Base-by-base conservation (phyloP, 2,329 filamentous ascomycete genomes). In the Lojkania enalia region DNA sequence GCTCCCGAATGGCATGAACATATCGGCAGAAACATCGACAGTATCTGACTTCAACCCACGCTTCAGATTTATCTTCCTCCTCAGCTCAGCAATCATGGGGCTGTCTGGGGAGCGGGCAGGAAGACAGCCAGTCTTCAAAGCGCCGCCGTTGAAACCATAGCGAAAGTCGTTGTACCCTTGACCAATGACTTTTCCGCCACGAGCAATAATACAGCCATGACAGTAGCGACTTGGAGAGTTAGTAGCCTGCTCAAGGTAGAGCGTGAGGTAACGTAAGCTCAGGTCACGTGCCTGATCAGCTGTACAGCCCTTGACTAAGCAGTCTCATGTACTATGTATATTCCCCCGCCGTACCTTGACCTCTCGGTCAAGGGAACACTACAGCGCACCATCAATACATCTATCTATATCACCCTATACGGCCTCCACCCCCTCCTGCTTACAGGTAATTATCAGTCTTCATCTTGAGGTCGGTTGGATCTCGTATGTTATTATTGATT, bases 171-270 rank as follows among this genome's bases (percentile, higher is more conserved):
- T 80, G 68, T 72, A 76, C 39, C 76, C 76, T 42, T 74, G 71
- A 11, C 77, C 77, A 48, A 80, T 75, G 52, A 80, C 70, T 55
- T 80, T 80, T 39, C 76, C 76, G 41, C 75, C 77, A 47, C 75
- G 75, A 42, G 79, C 75, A 46, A 79, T 66, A 52, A 80, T 72
- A 35, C 71, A 70, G 20, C 77, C 76, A 60, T 79, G 77, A 47
- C 74, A 74, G 49, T 75, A 74, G 60, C 71, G 72, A 19, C 80
- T 73, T 20, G 75, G 72, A 12, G 75, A 79, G 36, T 71, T 69
- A 20, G 72, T 60, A 39, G 77, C 77, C 69, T 80, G 74, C 64
- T 77, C 72, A 37, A 79, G 71, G 68, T 77, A 79, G 19, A 77
- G 69, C 46, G 67, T 73, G 38, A 79, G 69, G 51, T 77, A n/a